Evolutionary conservation across 345 rosid genomes (phyloP).

Genomic region (Murraya paniculata): DNA sequence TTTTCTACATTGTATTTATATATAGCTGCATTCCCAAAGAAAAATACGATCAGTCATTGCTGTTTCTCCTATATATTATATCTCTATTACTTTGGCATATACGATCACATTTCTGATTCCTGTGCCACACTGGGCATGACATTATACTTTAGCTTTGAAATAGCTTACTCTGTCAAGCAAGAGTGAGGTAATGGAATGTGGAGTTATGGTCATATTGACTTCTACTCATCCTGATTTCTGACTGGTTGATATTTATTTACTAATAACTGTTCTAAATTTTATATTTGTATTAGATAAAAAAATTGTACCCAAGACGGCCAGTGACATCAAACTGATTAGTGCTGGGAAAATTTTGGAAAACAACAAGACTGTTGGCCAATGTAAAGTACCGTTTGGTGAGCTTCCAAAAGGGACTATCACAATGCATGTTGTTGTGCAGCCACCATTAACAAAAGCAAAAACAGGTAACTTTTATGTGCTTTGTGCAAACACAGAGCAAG

Average conservation of each 20-base stretch:
- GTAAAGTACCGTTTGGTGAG: constrained; percentile 76
- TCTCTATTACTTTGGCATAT: background rate
- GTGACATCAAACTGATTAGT: constrained; percentile 82
- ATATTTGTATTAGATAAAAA: constrained; percentile 53
- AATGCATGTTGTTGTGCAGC: constrained; percentile 97
- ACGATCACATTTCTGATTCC: background rate
- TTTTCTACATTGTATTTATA: background rate
- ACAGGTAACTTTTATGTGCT: constrained; percentile 45
- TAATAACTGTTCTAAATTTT: constrained; percentile 7
- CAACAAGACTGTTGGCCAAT: constrained; percentile 81
- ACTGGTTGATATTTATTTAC: background rate
- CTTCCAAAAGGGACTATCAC: constrained; percentile 68
- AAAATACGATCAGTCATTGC: background rate
- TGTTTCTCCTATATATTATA: background rate
- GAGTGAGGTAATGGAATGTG: background rate
- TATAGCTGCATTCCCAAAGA: background rate
- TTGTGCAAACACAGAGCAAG: background rate
- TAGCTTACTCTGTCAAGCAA: background rate
- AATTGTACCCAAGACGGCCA: constrained; percentile 70
- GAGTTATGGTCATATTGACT: background rate
- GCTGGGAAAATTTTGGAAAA: constrained; percentile 90
- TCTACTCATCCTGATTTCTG: background rate
- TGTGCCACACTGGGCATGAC: background rate
- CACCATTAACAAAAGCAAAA: constrained; percentile 65
- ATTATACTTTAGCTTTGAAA: background rate